Conservation (phyloP, 129 eudicot genomes). For the Apium graveolens region DNA sequence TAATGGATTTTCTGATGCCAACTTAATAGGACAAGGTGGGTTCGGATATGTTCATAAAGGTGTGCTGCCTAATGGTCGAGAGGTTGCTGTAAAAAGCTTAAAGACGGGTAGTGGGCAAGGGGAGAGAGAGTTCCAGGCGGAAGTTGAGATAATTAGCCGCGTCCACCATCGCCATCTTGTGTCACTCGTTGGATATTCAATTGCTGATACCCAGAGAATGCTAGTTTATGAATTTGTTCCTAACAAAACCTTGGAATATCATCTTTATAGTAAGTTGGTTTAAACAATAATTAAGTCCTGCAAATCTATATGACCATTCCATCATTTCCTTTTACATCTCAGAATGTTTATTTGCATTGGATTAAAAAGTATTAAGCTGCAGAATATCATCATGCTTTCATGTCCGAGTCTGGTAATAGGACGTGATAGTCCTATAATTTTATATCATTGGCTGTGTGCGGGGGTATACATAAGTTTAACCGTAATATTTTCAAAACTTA, state of each 20-base stretch:
- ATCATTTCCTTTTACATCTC: neutral
- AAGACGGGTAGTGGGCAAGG: constrained; percentile 83
- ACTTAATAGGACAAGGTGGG: constrained; percentile 65
- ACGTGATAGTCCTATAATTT: neutral
- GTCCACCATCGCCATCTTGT: constrained; percentile 80
- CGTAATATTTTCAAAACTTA: neutral
- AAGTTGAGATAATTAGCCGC: constrained; percentile 68
- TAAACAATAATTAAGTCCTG: neutral
- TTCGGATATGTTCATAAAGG: constrained; percentile 67
- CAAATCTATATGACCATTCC: neutral
- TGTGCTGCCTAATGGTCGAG: constrained; percentile 48
- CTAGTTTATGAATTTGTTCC: constrained; percentile 67
- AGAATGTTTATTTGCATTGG: neutral
- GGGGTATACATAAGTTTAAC: neutral
- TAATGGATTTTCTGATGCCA: constrained; percentile 38
- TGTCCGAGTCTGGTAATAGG: neutral
- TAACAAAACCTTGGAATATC: constrained; percentile 54
- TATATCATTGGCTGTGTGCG: neutral
- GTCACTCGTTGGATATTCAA: constrained; percentile 67
- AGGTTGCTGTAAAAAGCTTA: constrained; percentile 61
- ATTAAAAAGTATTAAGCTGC: neutral
- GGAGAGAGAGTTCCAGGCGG: constrained; percentile 67
- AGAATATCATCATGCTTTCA: neutral
- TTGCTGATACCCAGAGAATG: constrained; percentile 50
- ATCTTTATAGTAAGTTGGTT: constrained; percentile 48